phyloP scores from a whole-genome alignment of 2,329 filamentous ascomycete species.

The Ascochyta fabae region DNA sequence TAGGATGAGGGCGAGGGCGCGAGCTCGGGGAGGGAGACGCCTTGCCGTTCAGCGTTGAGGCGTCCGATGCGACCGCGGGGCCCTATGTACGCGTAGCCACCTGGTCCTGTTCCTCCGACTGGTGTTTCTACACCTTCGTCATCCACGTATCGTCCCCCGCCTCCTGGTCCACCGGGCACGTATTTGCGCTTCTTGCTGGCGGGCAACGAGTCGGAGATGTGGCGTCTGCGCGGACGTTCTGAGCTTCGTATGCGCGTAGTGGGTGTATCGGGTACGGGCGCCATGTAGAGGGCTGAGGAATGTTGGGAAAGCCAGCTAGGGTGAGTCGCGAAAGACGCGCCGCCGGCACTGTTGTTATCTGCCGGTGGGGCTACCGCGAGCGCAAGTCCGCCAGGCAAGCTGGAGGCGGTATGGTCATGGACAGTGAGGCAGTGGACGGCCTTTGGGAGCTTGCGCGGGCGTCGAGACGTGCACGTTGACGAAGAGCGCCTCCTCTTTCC shows the following conservation, averaged over 20 bases:
- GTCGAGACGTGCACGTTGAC: conserved; percentile 25
- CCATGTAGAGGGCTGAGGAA: conserved; percentile 40
- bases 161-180: conserved; percentile 84
- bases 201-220: conserved; percentile 50
- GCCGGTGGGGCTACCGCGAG: conserved; percentile 32
- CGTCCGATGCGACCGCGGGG: conserved; percentile 62
- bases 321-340: conserved; percentile 39
- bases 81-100: conserved; percentile 58
- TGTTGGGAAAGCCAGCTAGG: conserved; percentile 36
- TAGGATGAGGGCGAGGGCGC: conserved; percentile 59
- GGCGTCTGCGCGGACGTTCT: conserved; percentile 41
- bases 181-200: conserved; percentile 64
- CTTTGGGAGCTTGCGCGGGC: conserved; percentile 24
- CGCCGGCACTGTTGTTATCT: conserved; percentile 34
- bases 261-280: conserved; percentile 45
- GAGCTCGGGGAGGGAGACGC: conserved; percentile 52
- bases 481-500: conserved; percentile 10
- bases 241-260: conserved; percentile 46
- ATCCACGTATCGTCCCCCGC: conserved; percentile 84
- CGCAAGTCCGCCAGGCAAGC: conserved; percentile 37
- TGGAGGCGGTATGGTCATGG: conserved; percentile 32
- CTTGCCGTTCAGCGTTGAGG: conserved; percentile 54
- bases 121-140: conserved; percentile 69
- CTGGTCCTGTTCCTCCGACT: conserved; percentile 57
- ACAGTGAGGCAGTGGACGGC: conserved; percentile 16